Evolutionary conservation across 139 green algal genomes (phyloP).

Genomic region (Picochlorum sp.): DNA sequence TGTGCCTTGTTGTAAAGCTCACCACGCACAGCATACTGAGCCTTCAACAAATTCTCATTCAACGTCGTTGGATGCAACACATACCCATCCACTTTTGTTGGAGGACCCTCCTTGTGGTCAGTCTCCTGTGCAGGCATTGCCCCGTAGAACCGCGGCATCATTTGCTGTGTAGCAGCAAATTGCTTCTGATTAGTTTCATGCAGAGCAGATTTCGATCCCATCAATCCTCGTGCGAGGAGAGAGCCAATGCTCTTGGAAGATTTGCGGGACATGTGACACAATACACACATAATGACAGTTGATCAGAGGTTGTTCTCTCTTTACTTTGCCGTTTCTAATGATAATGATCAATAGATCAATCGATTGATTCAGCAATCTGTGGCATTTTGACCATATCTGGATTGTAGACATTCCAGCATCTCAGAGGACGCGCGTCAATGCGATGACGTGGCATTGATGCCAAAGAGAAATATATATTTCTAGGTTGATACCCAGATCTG

Average conservation of each 20-base stretch:
- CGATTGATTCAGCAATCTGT: too few species aligned
- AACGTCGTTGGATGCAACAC: constrained; percentile 70
- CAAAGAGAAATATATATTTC: too few species aligned
- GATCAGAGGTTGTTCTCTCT: not conserved
- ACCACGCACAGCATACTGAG: constrained; percentile 81
- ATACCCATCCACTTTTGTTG: constrained; percentile 32
- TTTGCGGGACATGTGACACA: constrained; percentile 6
- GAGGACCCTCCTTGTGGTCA: not conserved
- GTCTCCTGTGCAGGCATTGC: constrained; percentile 3
- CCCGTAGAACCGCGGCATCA: not conserved
- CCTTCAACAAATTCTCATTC: constrained; percentile 68
- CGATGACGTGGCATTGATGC: too few species aligned
- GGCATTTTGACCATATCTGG: too few species aligned
- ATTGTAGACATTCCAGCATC: too few species aligned
- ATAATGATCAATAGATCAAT: not conserved
- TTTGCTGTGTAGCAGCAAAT: not conserved
- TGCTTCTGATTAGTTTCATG: not conserved
- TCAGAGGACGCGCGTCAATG: too few species aligned
- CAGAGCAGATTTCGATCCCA: not conserved
- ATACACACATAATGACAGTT: constrained; percentile 3
- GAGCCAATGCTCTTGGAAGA: not conserved
- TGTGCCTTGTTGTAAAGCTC: constrained; percentile 83
- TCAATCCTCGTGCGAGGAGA: not conserved
- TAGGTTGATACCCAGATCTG: too few species aligned
- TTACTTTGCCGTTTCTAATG: not conserved